These are phyloP conservation scores for Rubroboletus satanas DNA, from an alignment of 768 basidiomycete genomes.

Conservation along the genomic window DNA sequence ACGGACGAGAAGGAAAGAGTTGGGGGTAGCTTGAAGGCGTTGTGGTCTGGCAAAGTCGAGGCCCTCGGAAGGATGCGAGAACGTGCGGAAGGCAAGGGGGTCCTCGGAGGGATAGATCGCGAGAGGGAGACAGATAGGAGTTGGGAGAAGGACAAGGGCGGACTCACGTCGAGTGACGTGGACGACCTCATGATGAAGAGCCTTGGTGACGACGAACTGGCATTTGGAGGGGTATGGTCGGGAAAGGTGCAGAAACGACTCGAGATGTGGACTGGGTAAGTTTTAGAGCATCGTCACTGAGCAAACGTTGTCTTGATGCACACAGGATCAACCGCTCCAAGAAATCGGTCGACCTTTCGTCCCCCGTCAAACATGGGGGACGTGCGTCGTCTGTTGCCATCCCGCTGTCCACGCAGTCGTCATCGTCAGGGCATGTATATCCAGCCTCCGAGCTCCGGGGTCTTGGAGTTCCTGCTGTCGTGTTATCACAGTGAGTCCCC, in stretches of 20 bases:
- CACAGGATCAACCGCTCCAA: constrained; percentile 35
- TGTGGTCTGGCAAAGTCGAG: constrained; percentile 34
- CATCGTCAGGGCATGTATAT: constrained; percentile 30
- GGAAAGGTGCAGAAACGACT: constrained; percentile 45
- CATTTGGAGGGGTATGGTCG: constrained; percentile 36
- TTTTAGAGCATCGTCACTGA: background rate
- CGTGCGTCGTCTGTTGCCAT: constrained; percentile 29
- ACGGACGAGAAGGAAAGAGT: constrained; percentile 33
- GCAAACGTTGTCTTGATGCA: constrained; percentile 6
- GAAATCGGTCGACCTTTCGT: constrained; percentile 25
- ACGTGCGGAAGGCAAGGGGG: constrained; percentile 23
- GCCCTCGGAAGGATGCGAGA: constrained; percentile 26
- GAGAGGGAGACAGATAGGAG: constrained; percentile 27
- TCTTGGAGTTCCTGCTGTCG: constrained; percentile 36
- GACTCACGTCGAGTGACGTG: constrained; percentile 29
- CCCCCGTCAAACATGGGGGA: constrained; percentile 21
- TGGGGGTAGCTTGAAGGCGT: constrained; percentile 31
- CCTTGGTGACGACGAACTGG: constrained; percentile 30
- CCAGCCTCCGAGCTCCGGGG: constrained; percentile 25
- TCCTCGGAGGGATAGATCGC: constrained; percentile 17
- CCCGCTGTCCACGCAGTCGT: constrained; percentile 34
- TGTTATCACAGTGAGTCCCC: constrained; percentile 37
- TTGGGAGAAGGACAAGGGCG: constrained; percentile 26
- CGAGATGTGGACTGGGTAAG: constrained; percentile 48
- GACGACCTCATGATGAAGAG: constrained; percentile 25